These are phyloP conservation scores for Fusarium succisae DNA, from an alignment of 2,329 filamentous ascomycete genomes.

Conservation along the genomic window DNA sequence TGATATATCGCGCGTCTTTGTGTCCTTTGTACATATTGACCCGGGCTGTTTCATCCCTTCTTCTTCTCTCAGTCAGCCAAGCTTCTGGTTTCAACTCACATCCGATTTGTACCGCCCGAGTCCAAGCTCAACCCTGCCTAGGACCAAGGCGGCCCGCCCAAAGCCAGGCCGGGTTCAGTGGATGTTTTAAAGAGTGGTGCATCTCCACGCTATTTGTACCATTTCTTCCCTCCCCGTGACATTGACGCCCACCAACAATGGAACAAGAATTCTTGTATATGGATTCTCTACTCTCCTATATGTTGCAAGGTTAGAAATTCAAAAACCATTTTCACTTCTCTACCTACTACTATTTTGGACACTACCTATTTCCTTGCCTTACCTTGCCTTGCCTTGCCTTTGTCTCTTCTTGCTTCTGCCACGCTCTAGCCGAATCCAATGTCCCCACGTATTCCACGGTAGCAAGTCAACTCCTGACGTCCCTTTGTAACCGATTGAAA, in stretches of 20 bases:
- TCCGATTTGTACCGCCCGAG: background rate
- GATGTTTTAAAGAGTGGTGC: constrained; percentile 4
- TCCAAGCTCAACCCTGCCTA: background rate
- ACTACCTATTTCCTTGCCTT: too few species aligned
- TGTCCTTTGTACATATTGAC: background rate
- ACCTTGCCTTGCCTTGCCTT: background rate
- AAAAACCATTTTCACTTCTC: background rate
- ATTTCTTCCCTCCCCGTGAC: constrained; percentile 28
- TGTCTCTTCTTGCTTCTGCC: background rate
- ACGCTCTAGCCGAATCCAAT: constrained; percentile 2
- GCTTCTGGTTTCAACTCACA: background rate
- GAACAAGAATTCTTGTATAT: constrained; percentile 37
- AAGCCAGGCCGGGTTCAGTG: background rate
- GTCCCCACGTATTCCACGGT: constrained; percentile 9
- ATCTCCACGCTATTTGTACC: constrained; percentile 27
- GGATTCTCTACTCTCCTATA: constrained; percentile 34
- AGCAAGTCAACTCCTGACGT: constrained; percentile 36
- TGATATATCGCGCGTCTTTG: background rate
- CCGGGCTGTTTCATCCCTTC: background rate
- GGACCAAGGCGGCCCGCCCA: background rate
- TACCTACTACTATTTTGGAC: background rate
- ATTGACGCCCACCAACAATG: constrained; percentile 32
- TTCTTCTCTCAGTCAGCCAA: background rate
- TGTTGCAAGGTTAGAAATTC: constrained; percentile 42
- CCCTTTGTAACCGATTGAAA: constrained; percentile 31